Evolutionary conservation across 2,329 filamentous ascomycete genomes (phyloP), one percentile per base, ranked within the genome.

Genomic region (Hymenoscyphus linearis): DNA sequence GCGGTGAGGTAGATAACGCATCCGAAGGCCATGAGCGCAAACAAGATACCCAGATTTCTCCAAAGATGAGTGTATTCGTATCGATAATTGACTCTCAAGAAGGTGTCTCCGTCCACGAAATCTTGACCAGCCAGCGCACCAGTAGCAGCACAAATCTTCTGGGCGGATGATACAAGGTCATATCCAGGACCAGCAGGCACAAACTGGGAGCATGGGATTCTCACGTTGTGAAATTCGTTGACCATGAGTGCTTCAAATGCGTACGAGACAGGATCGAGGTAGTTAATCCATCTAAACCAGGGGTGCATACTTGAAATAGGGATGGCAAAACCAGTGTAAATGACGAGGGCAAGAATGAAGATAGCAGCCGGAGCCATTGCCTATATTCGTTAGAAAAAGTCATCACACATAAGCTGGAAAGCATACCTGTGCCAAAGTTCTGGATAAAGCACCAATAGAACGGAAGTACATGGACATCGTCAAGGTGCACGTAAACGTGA

Each of bases 401-500:
- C n/a, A 57, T n/a, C 36, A 31, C 22, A 57, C 14, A 7, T 25
- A 13, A 9, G 26, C 13, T 3, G 34, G 14, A 16, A n/a, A n/a
- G 27, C 55, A 13, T 27, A 57, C 55, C 69, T 86, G 83, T 13
- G 85, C 85, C 13, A 88, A 77, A 0, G 89, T 89, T 60, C 89
- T 82, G 3, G 91, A 92, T 1, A 87, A 78, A 1, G 89, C 87
- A 22, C 83, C 91, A 65, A 96, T 90, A 9, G 85, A 88, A 60
- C 91, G 85, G 83, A 96, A 96, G 64, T 93, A 82, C 87, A 92
- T 93, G 89, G 68, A 71, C 90, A 95, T 93, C 68, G 84, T 82
- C 50, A 72, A 31, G 7, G 65, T 68, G 25, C 66, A 61, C 40
- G 66, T 55, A 60, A 73, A 72, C 1, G 64, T 67, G 53, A 72